Conservation (phyloP, 1,284 basidiomycete genomes). For the Cutaneotrichosporon dermatis region DNA sequence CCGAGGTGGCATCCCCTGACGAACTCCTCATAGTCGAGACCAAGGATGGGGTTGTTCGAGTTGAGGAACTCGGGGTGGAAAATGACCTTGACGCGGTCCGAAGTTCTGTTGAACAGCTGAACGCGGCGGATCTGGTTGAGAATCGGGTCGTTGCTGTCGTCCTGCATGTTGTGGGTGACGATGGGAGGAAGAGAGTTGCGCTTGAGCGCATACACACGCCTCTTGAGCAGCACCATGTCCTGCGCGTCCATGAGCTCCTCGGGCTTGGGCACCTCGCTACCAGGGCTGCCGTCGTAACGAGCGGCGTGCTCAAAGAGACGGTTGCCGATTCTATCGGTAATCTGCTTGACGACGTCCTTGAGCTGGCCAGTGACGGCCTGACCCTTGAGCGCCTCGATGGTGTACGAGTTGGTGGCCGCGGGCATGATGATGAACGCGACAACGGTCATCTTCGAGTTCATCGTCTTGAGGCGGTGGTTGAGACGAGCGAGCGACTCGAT, state of each 20-base stretch:
- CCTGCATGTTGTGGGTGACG: conserved; percentile 96
- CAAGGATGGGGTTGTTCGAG: conserved; percentile 93
- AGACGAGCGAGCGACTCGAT: conserved; percentile 92
- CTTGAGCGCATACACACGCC: conserved; percentile 92
- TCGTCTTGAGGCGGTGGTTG: conserved; percentile 80
- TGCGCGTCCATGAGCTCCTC: conserved; percentile 79
- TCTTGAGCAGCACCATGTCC: conserved; percentile 92
- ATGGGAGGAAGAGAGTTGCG: conserved; percentile 88
- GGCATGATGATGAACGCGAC: conserved; percentile 99
- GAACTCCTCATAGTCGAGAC: conserved; percentile 98
- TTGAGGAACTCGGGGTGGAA: conserved; percentile 99
- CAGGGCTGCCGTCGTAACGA: conserved; percentile 71
- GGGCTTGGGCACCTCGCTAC: conserved; percentile 64
- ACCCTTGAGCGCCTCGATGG: conserved; percentile 94
- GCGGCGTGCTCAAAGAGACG: conserved; percentile 91
- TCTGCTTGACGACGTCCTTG: conserved; percentile 88
- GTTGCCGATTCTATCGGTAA: conserved; percentile 86
- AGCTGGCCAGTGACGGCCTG: conserved; percentile 97
- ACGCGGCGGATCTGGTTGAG: conserved; percentile 91
- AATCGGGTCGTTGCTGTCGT: conserved; percentile 87
- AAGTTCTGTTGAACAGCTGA: conserved; percentile 77
- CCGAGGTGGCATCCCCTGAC: conserved; percentile 96
- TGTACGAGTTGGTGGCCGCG: conserved; percentile 91
- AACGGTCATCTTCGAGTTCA: conserved; percentile 73
- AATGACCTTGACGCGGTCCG: conserved; percentile 89